Conservation (phyloP, 2,329 filamentous ascomycete genomes). For the Fragosphaeria purpurea region DNA sequence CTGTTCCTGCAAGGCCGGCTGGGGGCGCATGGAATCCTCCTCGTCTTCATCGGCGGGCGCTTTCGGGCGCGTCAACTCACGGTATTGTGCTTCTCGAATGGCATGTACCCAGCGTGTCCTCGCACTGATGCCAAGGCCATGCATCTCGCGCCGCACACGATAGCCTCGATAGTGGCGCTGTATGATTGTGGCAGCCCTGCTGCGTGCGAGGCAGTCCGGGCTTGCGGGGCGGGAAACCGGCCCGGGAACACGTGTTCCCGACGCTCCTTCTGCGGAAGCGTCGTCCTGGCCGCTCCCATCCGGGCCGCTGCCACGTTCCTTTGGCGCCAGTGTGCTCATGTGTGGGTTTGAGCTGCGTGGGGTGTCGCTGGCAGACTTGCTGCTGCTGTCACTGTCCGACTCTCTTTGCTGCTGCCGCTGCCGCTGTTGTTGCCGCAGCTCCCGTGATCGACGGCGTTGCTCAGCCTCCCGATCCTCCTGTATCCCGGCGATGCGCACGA, state of each 20-base stretch:
- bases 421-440: slow-evolving; percentile 17
- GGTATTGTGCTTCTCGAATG: slow-evolving; percentile 45
- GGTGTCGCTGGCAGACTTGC: neutral
- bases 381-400: neutral
- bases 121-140: slow-evolving; percentile 59
- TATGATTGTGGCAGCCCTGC: slow-evolving; percentile 45
- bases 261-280: neutral
- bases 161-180: slow-evolving; percentile 73
- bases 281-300: neutral
- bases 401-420: slow-evolving; percentile 5
- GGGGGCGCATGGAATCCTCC: no score
- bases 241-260: no score
- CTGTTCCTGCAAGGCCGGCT: neutral
- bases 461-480: slow-evolving; percentile 38
- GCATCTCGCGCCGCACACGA: slow-evolving; percentile 58
- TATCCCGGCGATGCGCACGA: slow-evolving; percentile 37
- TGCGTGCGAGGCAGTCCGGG: slow-evolving; percentile 16
- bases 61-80: slow-evolving; percentile 38
- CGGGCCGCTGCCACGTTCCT: no score
- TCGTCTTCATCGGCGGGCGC: slow-evolving; percentile 17
- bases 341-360: no score
- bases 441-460: slow-evolving; percentile 29
- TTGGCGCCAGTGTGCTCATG: no score
- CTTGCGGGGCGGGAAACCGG: neutral
- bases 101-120: slow-evolving; percentile 63